These are phyloP conservation scores for Paspalum notatum DNA, from an alignment of 176 grass and related monocot species.

Conservation along the genomic window DNA sequence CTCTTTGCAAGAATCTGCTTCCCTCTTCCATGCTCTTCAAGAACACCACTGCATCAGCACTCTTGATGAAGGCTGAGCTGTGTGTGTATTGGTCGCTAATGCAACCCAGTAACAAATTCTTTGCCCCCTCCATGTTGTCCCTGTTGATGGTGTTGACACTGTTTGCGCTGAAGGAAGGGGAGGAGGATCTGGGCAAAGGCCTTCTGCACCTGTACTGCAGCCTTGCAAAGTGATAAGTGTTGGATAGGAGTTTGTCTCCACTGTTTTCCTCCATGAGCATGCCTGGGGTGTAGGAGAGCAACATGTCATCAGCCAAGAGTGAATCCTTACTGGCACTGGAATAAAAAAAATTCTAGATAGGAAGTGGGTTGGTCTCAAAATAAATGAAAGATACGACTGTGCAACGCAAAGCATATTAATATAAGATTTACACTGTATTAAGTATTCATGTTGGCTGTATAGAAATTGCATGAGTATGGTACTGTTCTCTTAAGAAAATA, in stretches of 20 bases:
- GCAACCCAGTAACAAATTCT: not conserved
- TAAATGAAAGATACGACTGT: not conserved
- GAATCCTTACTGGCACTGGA: not conserved
- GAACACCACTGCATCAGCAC: conserved; percentile 4
- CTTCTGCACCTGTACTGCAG: conserved; percentile 44
- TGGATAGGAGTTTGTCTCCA: conserved; percentile 32
- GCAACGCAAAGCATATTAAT: not conserved
- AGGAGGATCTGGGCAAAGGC: conserved; percentile 40
- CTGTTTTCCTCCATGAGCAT: conserved; percentile 63
- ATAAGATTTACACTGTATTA: not conserved
- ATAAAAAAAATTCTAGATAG: no score
- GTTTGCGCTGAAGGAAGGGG: not conserved
- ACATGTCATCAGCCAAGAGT: not conserved
- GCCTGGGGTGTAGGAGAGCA: conserved; percentile 10
- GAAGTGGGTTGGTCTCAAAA: no score
- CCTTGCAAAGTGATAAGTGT: conserved; percentile 32
- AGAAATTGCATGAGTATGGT: not conserved
- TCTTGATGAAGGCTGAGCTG: conserved; percentile 12
- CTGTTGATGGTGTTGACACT: conserved; percentile 3
- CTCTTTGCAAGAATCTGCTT: conserved; percentile 53
- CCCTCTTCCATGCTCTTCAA: conserved; percentile 57
- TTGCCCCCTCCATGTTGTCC: not conserved
- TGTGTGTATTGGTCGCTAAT: conserved; percentile 16
- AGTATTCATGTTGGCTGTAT: not conserved
- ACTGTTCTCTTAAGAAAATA: not conserved